Percentiles rank a stretch among this genome's conserved stretches.
Evolutionary conservation across 176 grass and related monocot species (phyloP).

Genomic region (Avena eriantha): DNA sequence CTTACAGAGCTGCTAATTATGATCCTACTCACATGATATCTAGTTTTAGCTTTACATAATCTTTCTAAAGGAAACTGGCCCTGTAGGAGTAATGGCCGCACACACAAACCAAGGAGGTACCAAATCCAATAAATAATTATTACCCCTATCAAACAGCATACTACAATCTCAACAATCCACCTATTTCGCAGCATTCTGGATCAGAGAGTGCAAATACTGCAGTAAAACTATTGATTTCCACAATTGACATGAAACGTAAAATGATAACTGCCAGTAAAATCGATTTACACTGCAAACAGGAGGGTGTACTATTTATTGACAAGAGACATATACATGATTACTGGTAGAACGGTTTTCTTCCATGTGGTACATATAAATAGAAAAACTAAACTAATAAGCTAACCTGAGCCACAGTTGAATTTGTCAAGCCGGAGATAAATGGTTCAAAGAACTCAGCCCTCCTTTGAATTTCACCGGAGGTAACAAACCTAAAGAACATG

Average conservation of each 20-base stretch:
- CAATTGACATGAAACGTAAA: neutral
- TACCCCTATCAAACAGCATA: constrained; percentile 5
- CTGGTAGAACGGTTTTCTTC: constrained; percentile 1
- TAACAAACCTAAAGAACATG: constrained; percentile 99
- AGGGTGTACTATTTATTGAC: neutral
- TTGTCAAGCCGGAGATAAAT: constrained; percentile 80
- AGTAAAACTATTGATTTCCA: neutral
- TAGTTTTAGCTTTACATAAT: neutral
- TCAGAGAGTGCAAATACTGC: neutral
- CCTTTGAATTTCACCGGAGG: constrained; percentile 86
- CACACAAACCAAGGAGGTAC: neutral
- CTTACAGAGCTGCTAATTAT: neutral
- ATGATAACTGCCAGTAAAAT: constrained; percentile 18
- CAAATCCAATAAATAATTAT: neutral
- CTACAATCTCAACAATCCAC: neutral
- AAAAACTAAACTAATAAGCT: constrained; percentile 16
- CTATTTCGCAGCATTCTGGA: neutral
- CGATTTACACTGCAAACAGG: neutral
- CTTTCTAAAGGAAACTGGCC: neutral
- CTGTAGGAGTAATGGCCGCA: neutral
- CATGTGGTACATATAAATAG: constrained; percentile 22
- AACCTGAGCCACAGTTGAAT: constrained; percentile 75
- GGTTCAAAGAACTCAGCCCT: constrained; percentile 92
- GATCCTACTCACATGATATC: constrained; percentile 6
- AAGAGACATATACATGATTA: constrained; percentile 20